Evolutionary conservation across 208 protist species (phyloP), one percentile per base, ranked within the genome.

Genomic region (Acanthamoeba healyi): DNA sequence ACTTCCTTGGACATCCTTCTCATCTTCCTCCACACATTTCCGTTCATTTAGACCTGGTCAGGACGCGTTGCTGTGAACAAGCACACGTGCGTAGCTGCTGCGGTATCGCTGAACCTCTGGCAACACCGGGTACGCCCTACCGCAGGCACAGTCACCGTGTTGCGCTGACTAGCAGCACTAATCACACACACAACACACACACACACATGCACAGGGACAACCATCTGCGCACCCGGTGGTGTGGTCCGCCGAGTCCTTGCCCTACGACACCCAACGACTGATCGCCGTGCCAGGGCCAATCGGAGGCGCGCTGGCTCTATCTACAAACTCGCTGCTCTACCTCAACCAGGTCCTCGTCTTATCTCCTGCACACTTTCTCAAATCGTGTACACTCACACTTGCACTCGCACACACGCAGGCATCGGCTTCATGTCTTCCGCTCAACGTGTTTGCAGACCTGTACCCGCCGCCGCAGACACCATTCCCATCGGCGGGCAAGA

Each of bases 291-390:
- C 61, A 12, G 70, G 32, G 34, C 46, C 90, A 24, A 65, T 94
- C 40, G 90, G 87, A 24, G 90, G 90, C 19, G 90, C 90, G 9
- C 15, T 94, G 29, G 54, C 49, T 15, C 42, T 94, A 15, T 94
- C 67, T 32, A 94, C 70, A 15, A 94, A 94, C 51, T 40, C 38
- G 38, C 90, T 94, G 24, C 32, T 86, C 26, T 94, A 94, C 32
- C n/a, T 84, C 36, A 84, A 94, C n/a, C 90, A 94, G 54, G 42
- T 44, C 36, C 36, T 46, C 15, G 1, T 9, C 3, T 24, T 26
- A 14, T 81, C 0, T 49, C 72, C 3, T 46, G 9, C 15, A 46
- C 38, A 22, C 38, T 15, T 77, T 36, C 7, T 10, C 19, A 46
- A 44, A 38, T 72, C n/a, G n/a, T 56, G 51, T 17, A 7, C 51